Evolutionary conservation across 164 flowering plant species (phyloP).

Genomic region (Aristolochia contorta): DNA sequence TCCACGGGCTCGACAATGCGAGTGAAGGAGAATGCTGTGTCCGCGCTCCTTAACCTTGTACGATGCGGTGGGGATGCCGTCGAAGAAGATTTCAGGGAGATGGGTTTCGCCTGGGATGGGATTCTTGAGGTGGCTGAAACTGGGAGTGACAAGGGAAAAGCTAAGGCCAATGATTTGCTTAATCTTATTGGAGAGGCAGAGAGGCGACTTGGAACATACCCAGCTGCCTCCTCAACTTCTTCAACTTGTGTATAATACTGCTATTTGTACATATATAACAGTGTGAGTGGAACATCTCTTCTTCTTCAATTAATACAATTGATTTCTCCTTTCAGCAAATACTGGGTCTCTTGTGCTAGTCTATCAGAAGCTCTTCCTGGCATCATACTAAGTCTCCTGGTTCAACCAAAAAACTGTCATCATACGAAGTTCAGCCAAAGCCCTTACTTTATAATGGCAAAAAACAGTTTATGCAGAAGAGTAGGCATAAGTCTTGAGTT

Average conservation of each 20-base stretch:
- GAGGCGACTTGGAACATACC: neutral
- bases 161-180: slow-evolving; percentile 39
- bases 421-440: too few species aligned
- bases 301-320: too few species aligned
- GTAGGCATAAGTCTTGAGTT: too few species aligned
- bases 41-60: slow-evolving; percentile 66
- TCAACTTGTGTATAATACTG: too few species aligned
- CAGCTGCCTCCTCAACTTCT: slow-evolving; percentile 1
- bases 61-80: slow-evolving; percentile 44
- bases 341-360: too few species aligned
- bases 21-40: slow-evolving; percentile 70
- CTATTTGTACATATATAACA: neutral
- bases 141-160: slow-evolving; percentile 55
- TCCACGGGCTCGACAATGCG: slow-evolving; percentile 47
- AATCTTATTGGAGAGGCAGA: neutral
- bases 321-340: too few species aligned
- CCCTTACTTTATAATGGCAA: too few species aligned
- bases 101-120: slow-evolving; percentile 35
- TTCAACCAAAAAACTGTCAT: too few species aligned
- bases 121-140: slow-evolving; percentile 43
- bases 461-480: too few species aligned
- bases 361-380: too few species aligned
- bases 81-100: slow-evolving; percentile 24
- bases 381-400: too few species aligned
- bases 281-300: too few species aligned